These are phyloP conservation scores for Noccaea bulbosa DNA, from an alignment of 345 rosid species.

Conservation along the genomic window DNA sequence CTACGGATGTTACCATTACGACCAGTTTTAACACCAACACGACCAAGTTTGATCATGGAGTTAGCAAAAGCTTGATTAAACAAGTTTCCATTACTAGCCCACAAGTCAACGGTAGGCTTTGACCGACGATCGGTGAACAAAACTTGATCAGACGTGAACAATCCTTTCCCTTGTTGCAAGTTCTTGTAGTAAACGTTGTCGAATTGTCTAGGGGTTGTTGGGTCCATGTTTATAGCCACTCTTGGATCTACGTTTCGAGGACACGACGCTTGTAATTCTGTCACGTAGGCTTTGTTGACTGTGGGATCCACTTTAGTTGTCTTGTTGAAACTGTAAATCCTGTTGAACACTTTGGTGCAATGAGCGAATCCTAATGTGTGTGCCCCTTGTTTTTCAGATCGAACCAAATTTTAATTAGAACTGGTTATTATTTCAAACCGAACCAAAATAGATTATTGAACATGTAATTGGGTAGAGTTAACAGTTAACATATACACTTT, in stretches of 20 bases:
- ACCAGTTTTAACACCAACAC: conserved; percentile 72
- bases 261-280: conserved; percentile 60
- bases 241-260: conserved; percentile 62
- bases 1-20: conserved; percentile 63
- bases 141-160: conserved; percentile 82
- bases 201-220: conserved; percentile 61
- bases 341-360: conserved; percentile 56
- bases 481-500: too few species aligned
- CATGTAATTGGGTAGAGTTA: too few species aligned
- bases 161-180: conserved; percentile 68
- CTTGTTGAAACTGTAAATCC: conserved; percentile 68
- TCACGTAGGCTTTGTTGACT: conserved; percentile 60
- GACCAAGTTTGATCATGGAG: conserved; percentile 74
- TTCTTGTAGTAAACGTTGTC: conserved; percentile 75
- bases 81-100: conserved; percentile 54
- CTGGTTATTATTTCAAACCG: not conserved
- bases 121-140: conserved; percentile 64
- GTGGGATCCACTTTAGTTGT: conserved; percentile 62
- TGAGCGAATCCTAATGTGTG: conserved; percentile 83
- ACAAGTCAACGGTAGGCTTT: conserved; percentile 55
- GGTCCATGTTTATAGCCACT: conserved; percentile 90
- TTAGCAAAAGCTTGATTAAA: conserved; percentile 59
- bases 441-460: not conserved
- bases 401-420: not conserved
- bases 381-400: conserved; percentile 54